Evolutionary conservation across 2,329 filamentous ascomycete genomes (phyloP).

Genomic region (Tympanopsis confertula): DNA sequence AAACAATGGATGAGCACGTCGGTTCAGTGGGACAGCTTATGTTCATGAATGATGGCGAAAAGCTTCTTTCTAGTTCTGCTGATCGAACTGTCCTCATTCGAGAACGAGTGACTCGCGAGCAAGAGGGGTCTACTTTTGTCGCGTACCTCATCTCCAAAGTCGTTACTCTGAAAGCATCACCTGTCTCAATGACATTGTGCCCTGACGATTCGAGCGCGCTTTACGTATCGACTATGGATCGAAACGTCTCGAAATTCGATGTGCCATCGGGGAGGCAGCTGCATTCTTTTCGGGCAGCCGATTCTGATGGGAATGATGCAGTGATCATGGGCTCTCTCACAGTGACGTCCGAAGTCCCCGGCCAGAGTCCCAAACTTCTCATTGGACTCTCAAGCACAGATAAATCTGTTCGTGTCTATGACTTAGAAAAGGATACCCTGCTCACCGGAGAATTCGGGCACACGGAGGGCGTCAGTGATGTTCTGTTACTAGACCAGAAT

Average conservation of each 20-base stretch:
- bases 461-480: slow-evolving; percentile 50
- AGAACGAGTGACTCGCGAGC: slow-evolving; percentile 34
- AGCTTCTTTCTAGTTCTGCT: slow-evolving; percentile 44
- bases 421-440: slow-evolving; percentile 39
- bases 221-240: slow-evolving; percentile 46
- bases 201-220: slow-evolving; percentile 35
- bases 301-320: slow-evolving; percentile 44
- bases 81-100: slow-evolving; percentile 50
- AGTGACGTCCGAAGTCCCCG: slow-evolving; percentile 27
- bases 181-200: slow-evolving; percentile 43
- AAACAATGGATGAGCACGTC: slow-evolving; percentile 56
- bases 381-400: slow-evolving; percentile 50
- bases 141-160: slow-evolving; percentile 44
- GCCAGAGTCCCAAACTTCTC: slow-evolving; percentile 34
- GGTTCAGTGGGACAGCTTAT: slow-evolving; percentile 44
- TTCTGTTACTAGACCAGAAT: slow-evolving; percentile 31
- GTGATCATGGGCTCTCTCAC: slow-evolving; percentile 44
- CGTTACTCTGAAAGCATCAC: slow-evolving; percentile 47
- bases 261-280: slow-evolving; percentile 37
- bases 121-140: slow-evolving; percentile 19
- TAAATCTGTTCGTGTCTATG: slow-evolving; percentile 53
- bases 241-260: slow-evolving; percentile 42
- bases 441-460: slow-evolving; percentile 52
- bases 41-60: slow-evolving; percentile 39
- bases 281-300: slow-evolving; percentile 44